A percentile compares a stretch with the other conserved stretches of the same genome.
phyloP scores from a whole-genome alignment of 78 protist genomes.

The Planoprotostelium fungivorum region DNA sequence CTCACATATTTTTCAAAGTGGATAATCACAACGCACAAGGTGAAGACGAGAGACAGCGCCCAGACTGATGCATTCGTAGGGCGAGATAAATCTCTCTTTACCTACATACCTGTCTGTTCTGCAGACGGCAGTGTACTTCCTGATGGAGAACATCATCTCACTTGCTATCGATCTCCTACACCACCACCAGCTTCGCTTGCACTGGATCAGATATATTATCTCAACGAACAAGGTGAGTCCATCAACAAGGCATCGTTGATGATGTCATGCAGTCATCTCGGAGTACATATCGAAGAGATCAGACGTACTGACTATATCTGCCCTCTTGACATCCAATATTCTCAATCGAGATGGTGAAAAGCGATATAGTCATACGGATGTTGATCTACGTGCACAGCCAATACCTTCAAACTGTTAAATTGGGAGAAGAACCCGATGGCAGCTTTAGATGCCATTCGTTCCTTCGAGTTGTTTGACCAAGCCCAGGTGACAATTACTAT shows the following conservation, averaged over 20 bases:
- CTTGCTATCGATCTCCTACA: background rate
- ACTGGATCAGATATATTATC: background rate
- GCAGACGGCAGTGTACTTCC: background rate
- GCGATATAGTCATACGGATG: background rate
- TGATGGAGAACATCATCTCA: background rate
- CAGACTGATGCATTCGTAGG: too few species aligned
- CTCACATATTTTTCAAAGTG: too few species aligned
- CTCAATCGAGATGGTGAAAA: background rate
- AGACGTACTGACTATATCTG: background rate
- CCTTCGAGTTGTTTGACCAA: background rate
- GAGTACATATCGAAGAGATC: background rate
- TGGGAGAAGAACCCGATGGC: background rate
- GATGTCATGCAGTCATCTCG: background rate
- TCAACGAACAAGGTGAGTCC: background rate
- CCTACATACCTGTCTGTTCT: background rate
- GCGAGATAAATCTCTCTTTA: background rate
- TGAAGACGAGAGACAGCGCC: background rate
- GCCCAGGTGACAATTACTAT: background rate
- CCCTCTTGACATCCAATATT: background rate
- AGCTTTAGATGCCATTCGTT: background rate
- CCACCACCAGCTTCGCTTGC: background rate
- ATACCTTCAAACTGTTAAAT: background rate
- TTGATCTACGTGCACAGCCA: background rate
- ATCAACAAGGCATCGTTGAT: background rate
- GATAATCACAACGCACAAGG: background rate